Evolutionary conservation across 2,329 filamentous ascomycete genomes (phyloP).

Genomic region (Colletotrichum camelliae): DNA sequence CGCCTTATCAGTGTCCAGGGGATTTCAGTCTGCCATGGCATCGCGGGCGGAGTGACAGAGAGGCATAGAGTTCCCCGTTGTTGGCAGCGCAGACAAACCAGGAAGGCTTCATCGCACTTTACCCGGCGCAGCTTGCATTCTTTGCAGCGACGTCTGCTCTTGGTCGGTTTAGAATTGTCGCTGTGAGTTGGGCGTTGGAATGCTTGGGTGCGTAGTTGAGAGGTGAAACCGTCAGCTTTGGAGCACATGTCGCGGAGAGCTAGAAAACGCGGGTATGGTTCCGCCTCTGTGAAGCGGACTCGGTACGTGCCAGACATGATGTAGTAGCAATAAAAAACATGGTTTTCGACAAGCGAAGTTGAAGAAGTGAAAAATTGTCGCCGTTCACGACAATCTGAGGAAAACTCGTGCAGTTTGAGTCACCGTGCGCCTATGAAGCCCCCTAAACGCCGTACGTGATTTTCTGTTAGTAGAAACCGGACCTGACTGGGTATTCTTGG

Average conservation of each 20-base stretch:
- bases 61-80: not conserved
- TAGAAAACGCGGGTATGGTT: not conserved
- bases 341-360: not conserved
- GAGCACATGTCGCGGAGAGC: not conserved
- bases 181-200: not conserved
- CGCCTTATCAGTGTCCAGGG: not conserved
- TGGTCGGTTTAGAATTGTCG: not conserved
- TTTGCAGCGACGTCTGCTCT: not conserved
- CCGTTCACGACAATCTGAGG: not conserved
- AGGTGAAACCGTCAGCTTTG: not conserved
- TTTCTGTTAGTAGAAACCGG: not conserved
- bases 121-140: not conserved
- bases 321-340: accelerated
- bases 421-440: not conserved
- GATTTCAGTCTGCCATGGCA: not conserved
- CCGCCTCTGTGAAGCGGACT: not conserved
- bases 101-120: not conserved
- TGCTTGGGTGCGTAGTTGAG: not conserved
- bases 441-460: not conserved
- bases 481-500: not conserved
- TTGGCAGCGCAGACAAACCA: not conserved
- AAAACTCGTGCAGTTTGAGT: not conserved
- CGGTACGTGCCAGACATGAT: not conserved
- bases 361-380: not conserved
- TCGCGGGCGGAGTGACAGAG: not conserved